Evolutionary conservation across 1,284 basidiomycete species (phyloP).

Genomic region (Porogramme epimiltina): DNA sequence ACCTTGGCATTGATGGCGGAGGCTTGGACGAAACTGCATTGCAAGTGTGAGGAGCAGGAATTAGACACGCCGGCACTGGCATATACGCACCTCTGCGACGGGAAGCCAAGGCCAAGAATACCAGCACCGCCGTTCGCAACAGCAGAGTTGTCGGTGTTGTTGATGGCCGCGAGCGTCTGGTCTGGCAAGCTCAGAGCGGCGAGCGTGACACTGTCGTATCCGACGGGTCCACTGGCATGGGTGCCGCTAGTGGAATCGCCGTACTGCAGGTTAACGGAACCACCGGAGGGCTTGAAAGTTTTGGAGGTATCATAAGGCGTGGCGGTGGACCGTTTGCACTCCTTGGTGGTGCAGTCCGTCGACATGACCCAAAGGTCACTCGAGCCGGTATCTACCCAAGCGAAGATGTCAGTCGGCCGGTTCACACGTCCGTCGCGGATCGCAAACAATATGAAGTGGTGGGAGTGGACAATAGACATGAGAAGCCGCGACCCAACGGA

Average conservation of each 20-base stretch:
- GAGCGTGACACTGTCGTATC: conserved; percentile 36
- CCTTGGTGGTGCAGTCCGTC: conserved; percentile 22
- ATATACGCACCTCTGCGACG: conserved; percentile 32
- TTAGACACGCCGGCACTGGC: neutral
- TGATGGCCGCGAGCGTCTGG: conserved; percentile 38
- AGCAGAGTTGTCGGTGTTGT: conserved; percentile 37
- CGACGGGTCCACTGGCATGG: conserved; percentile 37
- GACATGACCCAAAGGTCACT: conserved; percentile 37
- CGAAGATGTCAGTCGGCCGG: neutral
- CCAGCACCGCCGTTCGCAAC: conserved; percentile 39
- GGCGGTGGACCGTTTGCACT: conserved; percentile 24
- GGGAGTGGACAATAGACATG: no score
- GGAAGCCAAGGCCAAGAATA: conserved; percentile 44
- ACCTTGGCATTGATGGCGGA: conserved; percentile 37
- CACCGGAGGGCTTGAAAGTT: conserved; percentile 30
- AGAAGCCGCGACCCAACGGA: no score
- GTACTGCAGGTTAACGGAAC: conserved; percentile 32
- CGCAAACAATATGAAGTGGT: no score
- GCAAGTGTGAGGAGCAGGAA: neutral
- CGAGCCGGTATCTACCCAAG: conserved; percentile 32
- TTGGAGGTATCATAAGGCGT: conserved; percentile 27
- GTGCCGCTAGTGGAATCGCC: conserved; percentile 42
- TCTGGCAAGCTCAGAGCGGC: conserved; percentile 37
- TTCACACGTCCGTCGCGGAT: neutral
- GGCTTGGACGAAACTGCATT: conserved; percentile 41